Evolutionary conservation across 108 stramenopile species (phyloP).

Genomic region (Nannochloropsis salina): DNA sequence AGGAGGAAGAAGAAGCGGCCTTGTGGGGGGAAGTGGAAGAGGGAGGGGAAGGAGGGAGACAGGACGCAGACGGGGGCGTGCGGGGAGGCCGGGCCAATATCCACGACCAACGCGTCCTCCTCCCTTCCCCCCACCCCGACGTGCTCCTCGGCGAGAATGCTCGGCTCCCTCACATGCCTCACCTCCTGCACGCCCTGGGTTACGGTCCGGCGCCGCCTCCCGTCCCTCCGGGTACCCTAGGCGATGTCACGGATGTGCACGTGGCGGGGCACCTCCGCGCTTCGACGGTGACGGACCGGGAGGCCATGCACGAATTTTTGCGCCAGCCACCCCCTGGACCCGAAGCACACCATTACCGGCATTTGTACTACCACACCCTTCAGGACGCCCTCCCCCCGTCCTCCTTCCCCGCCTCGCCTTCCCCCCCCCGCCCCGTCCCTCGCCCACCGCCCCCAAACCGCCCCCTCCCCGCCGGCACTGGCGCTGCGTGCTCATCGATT

Average conservation of each 20-base stretch:
- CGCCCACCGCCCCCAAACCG: not conserved
- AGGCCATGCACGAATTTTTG: too few species aligned
- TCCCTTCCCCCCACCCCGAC: constrained; percentile 3
- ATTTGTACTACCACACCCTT: not conserved
- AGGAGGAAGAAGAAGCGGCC: not conserved
- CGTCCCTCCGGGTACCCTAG: too few species aligned
- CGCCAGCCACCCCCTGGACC: not conserved
- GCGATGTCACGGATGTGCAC: not conserved
- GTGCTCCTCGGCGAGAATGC: not conserved
- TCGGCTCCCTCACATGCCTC: not conserved
- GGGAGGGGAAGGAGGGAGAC: too few species aligned
- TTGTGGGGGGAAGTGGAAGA: not conserved
- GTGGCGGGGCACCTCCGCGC: not conserved
- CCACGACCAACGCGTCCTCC: constrained; percentile 12
- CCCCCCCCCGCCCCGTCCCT: not conserved
- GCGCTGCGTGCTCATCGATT: not conserved
- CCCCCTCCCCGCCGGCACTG: not conserved
- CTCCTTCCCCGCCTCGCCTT: not conserved
- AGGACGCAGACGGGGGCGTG: not conserved
- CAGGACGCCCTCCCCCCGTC: not conserved
- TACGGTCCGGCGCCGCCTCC: not conserved
- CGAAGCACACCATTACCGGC: constrained; percentile 2
- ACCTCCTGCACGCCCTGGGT: not conserved
- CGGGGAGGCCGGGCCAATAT: too few species aligned
- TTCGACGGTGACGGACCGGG: too few species aligned